Percentiles rank a stretch among this genome's conserved stretches.
phyloP scores from a whole-genome alignment of 768 basidiomycete genomes.

The Leccinum pellstonianum region DNA sequence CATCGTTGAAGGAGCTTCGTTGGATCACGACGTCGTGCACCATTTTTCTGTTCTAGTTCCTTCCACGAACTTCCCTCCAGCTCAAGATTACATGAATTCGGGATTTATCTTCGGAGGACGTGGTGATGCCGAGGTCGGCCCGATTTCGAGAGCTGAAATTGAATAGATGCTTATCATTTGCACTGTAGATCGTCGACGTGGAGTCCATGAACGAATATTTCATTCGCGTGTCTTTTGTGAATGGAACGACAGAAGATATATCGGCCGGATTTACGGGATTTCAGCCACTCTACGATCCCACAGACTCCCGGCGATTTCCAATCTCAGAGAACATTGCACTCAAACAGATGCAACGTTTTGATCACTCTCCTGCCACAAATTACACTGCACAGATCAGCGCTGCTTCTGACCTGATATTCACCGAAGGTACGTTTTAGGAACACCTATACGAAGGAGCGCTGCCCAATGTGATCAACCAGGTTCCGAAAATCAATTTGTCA shows the following conservation, averaged over 20 bases:
- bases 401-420: neutral
- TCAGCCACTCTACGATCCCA: neutral
- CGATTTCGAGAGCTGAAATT: neutral
- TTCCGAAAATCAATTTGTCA: neutral
- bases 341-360: neutral
- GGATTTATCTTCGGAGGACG: neutral
- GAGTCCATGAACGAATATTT: slow-evolving; percentile 13
- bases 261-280: slow-evolving; percentile 11
- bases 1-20: neutral
- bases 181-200: neutral
- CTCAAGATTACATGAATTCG: neutral
- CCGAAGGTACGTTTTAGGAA: neutral
- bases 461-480: neutral
- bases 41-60: slow-evolving; percentile 21
- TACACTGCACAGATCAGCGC: neutral
- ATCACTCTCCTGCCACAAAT: neutral
- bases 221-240: slow-evolving; percentile 1
- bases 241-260: slow-evolving; percentile 5
- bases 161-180: neutral
- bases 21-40: slow-evolving; percentile 2
- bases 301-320: neutral
- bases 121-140: neutral
- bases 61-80: slow-evolving; percentile 23
- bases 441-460: neutral
- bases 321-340: neutral